These are phyloP conservation scores for Colletotrichum sp. DNA, from an alignment of 2,329 filamentous ascomycete species.

Conservation along the genomic window DNA sequence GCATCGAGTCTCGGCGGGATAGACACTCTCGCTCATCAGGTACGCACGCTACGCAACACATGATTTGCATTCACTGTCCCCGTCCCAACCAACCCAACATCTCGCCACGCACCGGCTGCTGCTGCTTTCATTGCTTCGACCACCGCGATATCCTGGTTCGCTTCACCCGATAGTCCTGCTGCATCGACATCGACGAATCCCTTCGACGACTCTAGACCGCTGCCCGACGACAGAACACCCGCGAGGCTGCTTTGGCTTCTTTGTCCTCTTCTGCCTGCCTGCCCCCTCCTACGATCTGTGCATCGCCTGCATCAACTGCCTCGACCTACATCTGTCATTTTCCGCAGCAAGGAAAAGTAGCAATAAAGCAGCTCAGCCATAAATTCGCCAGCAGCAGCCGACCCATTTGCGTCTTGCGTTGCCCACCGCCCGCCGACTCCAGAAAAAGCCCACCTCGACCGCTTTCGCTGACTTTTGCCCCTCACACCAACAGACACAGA, in stretches of 20 bases:
- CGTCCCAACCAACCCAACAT: background rate
- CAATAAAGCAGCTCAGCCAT: background rate
- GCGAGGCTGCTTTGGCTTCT: background rate
- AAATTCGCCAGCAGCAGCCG: background rate
- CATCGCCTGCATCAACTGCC: background rate
- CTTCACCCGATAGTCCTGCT: background rate
- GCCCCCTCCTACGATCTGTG: background rate
- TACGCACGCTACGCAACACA: background rate
- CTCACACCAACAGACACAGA: constrained; percentile 21
- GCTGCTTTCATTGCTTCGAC: background rate
- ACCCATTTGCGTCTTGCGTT: background rate
- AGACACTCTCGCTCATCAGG: background rate
- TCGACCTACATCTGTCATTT: background rate
- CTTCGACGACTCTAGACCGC: background rate
- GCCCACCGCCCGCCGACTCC: background rate
- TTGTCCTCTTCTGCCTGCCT: background rate
- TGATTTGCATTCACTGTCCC: background rate
- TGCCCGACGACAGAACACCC: background rate
- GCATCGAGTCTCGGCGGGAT: background rate
- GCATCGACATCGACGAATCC: background rate
- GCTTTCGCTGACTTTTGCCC: constrained; percentile 22
- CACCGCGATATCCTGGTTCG: background rate
- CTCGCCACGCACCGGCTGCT: background rate
- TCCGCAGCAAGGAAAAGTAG: background rate
- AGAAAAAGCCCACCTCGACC: constrained; percentile 21